Evolutionary conservation across 345 rosid genomes (phyloP).

Genomic region (Erucastrum elatum): DNA sequence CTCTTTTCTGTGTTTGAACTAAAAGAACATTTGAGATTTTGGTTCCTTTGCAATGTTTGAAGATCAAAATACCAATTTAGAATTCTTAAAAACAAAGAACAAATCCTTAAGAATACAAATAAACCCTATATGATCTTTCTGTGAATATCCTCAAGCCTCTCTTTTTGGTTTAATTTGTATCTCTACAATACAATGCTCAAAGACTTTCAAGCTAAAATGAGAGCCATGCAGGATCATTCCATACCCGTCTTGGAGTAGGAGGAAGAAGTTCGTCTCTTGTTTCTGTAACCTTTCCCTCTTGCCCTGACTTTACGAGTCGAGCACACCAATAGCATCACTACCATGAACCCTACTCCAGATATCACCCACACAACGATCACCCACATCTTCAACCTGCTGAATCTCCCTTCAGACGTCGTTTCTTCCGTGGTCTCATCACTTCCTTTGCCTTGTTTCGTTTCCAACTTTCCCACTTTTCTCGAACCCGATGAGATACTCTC

Average conservation of each 20-base stretch:
- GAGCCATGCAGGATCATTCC: constrained; percentile 21
- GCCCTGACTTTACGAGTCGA: constrained; percentile 54
- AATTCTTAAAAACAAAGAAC: not conserved
- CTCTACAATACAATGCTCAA: constrained; percentile 14
- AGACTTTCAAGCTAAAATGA: too few species aligned
- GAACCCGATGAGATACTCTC: constrained; percentile 20
- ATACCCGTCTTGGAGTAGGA: constrained; percentile 44
- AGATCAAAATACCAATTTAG: not conserved
- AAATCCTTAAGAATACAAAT: constrained; percentile 21
- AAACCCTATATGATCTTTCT: constrained; percentile 22
- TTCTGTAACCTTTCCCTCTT: constrained; percentile 62
- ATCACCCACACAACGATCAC: constrained; percentile 65
- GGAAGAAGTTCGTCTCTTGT: constrained; percentile 52
- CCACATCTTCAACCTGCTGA: constrained; percentile 73
- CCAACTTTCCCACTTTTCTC: constrained; percentile 33
- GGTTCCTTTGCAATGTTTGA: not conserved
- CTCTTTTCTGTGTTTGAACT: not conserved
- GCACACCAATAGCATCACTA: constrained; percentile 57
- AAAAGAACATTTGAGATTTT: not conserved
- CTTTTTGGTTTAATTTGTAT: constrained; percentile 16
- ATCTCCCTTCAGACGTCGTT: constrained; percentile 47
- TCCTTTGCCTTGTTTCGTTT: constrained; percentile 17
- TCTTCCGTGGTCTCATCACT: constrained; percentile 44
- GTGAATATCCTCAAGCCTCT: not conserved
- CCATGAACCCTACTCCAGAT: constrained; percentile 73